phyloP scores from a whole-genome alignment of 257 asterid species.

The Hygrophila difformis region DNA sequence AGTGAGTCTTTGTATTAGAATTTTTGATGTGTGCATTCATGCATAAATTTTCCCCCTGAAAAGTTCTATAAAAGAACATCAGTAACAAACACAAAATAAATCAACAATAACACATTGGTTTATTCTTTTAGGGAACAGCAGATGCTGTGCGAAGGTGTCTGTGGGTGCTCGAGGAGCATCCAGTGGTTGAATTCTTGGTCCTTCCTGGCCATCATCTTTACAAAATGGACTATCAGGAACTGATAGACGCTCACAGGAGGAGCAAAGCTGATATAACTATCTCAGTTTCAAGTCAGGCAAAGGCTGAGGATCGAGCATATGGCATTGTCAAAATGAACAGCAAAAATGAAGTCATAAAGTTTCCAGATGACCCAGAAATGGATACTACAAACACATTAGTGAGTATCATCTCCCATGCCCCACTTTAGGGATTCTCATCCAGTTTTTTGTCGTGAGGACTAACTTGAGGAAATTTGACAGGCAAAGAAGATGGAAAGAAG shows the following conservation, averaged over 20 bases:
- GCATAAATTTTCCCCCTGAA: too few species aligned
- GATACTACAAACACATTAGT: conserved; percentile 19
- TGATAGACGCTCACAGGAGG: conserved; percentile 41
- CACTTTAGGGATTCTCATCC: too few species aligned
- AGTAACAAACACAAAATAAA: too few species aligned
- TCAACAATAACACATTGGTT: too few species aligned
- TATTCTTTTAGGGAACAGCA: conserved; percentile 95
- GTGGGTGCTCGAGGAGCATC: conserved; percentile 70
- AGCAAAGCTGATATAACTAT: conserved; percentile 49
- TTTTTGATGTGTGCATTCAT: too few species aligned
- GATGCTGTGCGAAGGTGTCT: conserved; percentile 80
- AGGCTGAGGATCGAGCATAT: conserved; percentile 32
- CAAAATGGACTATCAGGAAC: conserved; percentile 68
- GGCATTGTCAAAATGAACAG: conserved; percentile 41
- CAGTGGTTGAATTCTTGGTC: conserved; percentile 45
- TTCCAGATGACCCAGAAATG: conserved; percentile 25
- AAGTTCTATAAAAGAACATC: too few species aligned
- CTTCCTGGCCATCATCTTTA: conserved; percentile 91
- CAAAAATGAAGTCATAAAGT: conserved; percentile 36
- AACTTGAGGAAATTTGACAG: too few species aligned
- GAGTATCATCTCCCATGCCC: too few species aligned
- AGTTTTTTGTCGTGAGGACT: too few species aligned
- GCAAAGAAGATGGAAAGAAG: conserved; percentile 11
- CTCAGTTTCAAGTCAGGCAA: conserved; percentile 27
- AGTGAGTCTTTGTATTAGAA: too few species aligned